Conservation (phyloP, 345 rosid species). For the Syzygium aromaticum region DNA sequence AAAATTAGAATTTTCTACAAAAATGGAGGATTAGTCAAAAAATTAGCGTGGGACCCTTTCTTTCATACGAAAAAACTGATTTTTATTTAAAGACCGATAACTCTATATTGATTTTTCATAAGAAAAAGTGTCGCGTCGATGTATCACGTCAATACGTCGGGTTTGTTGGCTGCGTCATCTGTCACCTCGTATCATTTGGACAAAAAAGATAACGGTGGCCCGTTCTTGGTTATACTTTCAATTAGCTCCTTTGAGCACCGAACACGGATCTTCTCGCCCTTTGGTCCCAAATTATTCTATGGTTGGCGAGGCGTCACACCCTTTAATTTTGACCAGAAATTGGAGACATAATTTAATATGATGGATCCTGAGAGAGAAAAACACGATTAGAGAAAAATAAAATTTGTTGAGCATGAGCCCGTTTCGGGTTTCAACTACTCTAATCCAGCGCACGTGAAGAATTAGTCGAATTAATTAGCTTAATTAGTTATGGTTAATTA, state of each 20-base stretch:
- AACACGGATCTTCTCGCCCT: background rate
- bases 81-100: background rate
- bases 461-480: background rate
- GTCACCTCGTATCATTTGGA: background rate
- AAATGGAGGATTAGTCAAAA: background rate
- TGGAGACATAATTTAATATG: background rate
- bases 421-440: background rate
- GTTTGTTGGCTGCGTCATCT: background rate
- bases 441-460: background rate
- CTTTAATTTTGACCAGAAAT: background rate
- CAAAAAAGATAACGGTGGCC: background rate
- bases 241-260: background rate
- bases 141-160: background rate
- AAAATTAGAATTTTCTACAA: background rate
- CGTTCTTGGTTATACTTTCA: background rate
- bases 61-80: background rate
- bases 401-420: background rate
- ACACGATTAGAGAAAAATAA: background rate
- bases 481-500: background rate
- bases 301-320: background rate
- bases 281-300: background rate
- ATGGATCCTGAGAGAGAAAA: background rate
- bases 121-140: background rate
- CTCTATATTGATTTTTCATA: background rate
- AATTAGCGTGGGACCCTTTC: background rate